Evolutionary conservation across 306 rosid genomes (phyloP).

Genomic region (Dryas octopetala): DNA sequence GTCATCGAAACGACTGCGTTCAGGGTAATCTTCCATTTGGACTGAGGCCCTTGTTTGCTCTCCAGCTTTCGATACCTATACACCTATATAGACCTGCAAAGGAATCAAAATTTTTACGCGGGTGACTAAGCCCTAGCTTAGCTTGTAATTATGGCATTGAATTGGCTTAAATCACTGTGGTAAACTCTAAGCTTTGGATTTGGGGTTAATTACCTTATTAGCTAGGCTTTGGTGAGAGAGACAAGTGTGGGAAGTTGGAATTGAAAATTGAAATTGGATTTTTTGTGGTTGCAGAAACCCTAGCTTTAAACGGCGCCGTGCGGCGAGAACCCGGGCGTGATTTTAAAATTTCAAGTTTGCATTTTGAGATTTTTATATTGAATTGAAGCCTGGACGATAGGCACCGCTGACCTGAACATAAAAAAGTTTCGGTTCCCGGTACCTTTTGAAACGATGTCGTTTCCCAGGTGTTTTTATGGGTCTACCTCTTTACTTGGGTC

Average conservation of each 20-base stretch:
- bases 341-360: constrained; percentile 9
- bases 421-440: too few species aligned
- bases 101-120: neutral
- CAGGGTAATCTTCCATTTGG: constrained; percentile 36
- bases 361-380: constrained; percentile 9
- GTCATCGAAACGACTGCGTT: constrained; percentile 27
- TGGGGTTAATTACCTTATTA: neutral
- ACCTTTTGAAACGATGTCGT: neutral
- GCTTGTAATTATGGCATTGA: neutral
- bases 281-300: constrained; percentile 19
- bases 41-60: neutral
- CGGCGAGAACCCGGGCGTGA: neutral
- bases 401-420: neutral
- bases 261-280: neutral
- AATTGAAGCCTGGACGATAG: neutral
- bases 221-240: constrained; percentile 9
- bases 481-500: too few species aligned
- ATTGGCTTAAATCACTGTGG: neutral
- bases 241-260: neutral
- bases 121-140: constrained; percentile 3
- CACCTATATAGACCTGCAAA: constrained; percentile 4
- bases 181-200: neutral
- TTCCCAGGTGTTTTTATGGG: neutral
- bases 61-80: neutral
- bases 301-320: constrained; percentile 16